Percentiles rank a stretch among this genome's conserved stretches.
Conservation (phyloP, 2,329 filamentous ascomycete genomes). For the Paracoccidioides brasiliensis region DNA sequence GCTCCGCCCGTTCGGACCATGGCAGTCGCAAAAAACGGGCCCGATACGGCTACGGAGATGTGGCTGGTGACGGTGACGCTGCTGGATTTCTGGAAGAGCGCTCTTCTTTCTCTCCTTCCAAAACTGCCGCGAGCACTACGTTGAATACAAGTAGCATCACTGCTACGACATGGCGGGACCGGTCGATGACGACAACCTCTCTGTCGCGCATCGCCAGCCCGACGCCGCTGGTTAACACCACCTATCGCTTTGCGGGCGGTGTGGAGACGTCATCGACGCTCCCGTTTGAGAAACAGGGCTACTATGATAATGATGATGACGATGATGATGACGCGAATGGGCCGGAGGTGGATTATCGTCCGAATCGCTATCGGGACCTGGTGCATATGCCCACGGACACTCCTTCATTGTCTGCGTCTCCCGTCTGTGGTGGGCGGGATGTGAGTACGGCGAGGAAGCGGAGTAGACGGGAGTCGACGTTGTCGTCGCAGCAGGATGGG, state of each 20-base stretch:
- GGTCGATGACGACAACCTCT: constrained; percentile 6
- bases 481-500: neutral
- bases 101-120: neutral
- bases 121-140: neutral
- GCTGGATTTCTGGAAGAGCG: neutral
- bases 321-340: constrained; percentile 8
- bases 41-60: constrained; percentile 7
- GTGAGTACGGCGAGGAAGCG: constrained; percentile 4
- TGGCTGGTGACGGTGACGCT: neutral
- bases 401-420: neutral
- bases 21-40: constrained; percentile 9
- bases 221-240: constrained; percentile 26
- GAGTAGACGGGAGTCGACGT: constrained; percentile 3
- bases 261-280: constrained; percentile 18
- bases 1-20: constrained; percentile 18
- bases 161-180: constrained; percentile 1
- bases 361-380: constrained; percentile 28
- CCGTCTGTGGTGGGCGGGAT: neutral
- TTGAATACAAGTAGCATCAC: neutral
- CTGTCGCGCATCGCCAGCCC: constrained; percentile 20
- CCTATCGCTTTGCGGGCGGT: constrained; percentile 26
- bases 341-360: constrained; percentile 29
- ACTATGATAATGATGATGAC: neutral
- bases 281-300: constrained; percentile 13
- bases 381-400: constrained; percentile 9